A percentile compares a stretch with the other conserved stretches of the same genome.
Conservation (phyloP, 148 eudicot genomes). For the Pouteria glomerata region DNA sequence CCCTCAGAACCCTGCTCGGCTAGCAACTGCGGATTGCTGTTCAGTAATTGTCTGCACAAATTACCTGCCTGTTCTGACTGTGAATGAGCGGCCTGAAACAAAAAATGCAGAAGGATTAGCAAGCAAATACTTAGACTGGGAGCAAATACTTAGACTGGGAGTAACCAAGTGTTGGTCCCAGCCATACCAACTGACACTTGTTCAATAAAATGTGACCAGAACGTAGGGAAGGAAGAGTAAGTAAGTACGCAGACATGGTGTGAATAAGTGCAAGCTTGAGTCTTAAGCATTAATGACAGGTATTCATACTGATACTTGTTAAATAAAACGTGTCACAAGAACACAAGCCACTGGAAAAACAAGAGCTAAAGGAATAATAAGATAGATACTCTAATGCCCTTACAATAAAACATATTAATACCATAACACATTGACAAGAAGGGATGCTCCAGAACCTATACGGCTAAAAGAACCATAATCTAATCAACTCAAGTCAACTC, state of each 20-base stretch:
- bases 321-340: too few species aligned
- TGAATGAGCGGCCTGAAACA: conserved; percentile 51
- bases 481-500: too few species aligned
- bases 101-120: background rate
- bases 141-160: background rate
- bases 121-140: too few species aligned
- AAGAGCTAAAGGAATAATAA: background rate
- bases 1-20: conserved; percentile 39
- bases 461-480: too few species aligned
- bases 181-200: background rate
- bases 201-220: too few species aligned
- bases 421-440: background rate
- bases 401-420: background rate
- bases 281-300: too few species aligned
- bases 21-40: conserved; percentile 16
- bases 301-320: too few species aligned
- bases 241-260: too few species aligned
- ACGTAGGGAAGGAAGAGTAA: too few species aligned
- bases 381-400: background rate
- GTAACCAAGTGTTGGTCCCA: background rate
- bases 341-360: background rate
- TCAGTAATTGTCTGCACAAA: conserved; percentile 39
- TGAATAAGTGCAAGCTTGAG: too few species aligned
- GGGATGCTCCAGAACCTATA: background rate
- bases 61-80: conserved; percentile 58